phyloP scores from a whole-genome alignment of 768 basidiomycete genomes.

The Saitozyma sp. region DNA sequence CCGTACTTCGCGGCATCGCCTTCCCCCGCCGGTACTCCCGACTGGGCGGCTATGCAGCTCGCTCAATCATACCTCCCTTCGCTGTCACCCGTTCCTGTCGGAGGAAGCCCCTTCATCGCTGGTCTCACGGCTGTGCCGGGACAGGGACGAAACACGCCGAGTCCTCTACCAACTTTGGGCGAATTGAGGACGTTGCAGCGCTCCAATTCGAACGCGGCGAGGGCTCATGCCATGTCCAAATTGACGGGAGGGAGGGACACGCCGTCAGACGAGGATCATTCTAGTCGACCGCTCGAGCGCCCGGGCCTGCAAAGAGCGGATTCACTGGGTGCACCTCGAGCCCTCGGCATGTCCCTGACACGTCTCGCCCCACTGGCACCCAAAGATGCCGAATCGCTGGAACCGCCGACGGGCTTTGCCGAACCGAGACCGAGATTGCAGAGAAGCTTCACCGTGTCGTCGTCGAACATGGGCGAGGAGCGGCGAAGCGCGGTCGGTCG shows the following conservation, averaged over 20 bases:
- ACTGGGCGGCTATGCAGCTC: conserved; percentile 43
- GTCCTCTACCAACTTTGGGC: conserved; percentile 70
- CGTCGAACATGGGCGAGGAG: conserved; percentile 48
- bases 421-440: conserved; percentile 40
- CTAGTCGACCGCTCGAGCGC: conserved; percentile 11
- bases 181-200: conserved; percentile 74
- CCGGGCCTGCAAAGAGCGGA: conserved; percentile 37
- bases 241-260: conserved; percentile 72
- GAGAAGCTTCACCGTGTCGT: conserved; percentile 48
- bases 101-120: not conserved
- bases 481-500: conserved; percentile 51
- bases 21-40: conserved; percentile 14
- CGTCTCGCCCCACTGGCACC: not conserved
- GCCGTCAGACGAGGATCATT: conserved; percentile 41
- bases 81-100: conserved; percentile 25
- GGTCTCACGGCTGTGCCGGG: conserved; percentile 17
- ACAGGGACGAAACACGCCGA: conserved; percentile 60
- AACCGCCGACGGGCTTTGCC: not conserved
- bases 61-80: conserved; percentile 40
- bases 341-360: conserved; percentile 11
- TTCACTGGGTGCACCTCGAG: conserved; percentile 32
- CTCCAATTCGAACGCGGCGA: conserved; percentile 84
- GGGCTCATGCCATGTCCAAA: conserved; percentile 77
- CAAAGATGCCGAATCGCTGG: conserved; percentile 1
- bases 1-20: conserved; percentile 14